Evolutionary conservation across 495 filamentous ascomycete genomes (phyloP).

Genomic region (Penicillium cinerascens): DNA sequence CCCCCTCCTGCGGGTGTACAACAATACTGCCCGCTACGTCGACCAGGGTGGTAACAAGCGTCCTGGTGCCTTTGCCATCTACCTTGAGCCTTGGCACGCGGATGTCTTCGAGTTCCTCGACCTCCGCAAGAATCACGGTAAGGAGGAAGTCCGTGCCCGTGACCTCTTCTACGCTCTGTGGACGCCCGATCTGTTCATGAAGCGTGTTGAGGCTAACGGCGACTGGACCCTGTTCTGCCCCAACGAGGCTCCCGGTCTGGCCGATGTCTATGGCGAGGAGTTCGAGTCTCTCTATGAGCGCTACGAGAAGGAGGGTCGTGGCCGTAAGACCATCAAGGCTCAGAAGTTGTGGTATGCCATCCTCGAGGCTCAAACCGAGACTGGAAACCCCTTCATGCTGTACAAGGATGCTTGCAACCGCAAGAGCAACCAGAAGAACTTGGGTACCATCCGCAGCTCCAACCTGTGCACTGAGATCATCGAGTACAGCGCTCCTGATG

Average conservation of each 20-base stretch:
- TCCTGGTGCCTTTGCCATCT: slow-evolving; percentile 96
- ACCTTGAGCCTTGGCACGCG: slow-evolving; percentile 98
- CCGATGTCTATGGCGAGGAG: slow-evolving; percentile 95
- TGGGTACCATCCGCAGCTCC: slow-evolving; percentile 95
- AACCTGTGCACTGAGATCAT: slow-evolving; percentile 98
- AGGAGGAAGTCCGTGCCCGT: slow-evolving; percentile 94
- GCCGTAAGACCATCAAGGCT: slow-evolving; percentile 87
- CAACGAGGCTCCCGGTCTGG: slow-evolving; percentile 88
- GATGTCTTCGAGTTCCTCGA: slow-evolving; percentile 98
- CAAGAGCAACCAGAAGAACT: slow-evolving; percentile 99
- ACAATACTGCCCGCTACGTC: slow-evolving; percentile 97
- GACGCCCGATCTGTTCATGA: slow-evolving; percentile 99
- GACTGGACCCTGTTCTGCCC: slow-evolving; percentile 98
- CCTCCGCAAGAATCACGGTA: slow-evolving; percentile 97
- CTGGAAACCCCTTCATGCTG: slow-evolving; percentile 97
- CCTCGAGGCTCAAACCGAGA: slow-evolving; percentile 96
- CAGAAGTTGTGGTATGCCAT: slow-evolving; percentile 99
- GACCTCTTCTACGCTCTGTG: slow-evolving; percentile 97
- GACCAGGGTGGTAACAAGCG: slow-evolving; percentile 99
- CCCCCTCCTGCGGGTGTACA: slow-evolving; percentile 97
- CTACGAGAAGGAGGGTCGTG: slow-evolving; percentile 87
- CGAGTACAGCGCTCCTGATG: slow-evolving; percentile 94
- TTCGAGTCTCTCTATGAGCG: slow-evolving; percentile 93
- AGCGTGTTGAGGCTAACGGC: slow-evolving; percentile 90
- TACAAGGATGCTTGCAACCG: slow-evolving; percentile 98